Evolutionary conservation across 208 protist species (phyloP), one percentile per base, ranked within the genome.

Genomic region (Acanthamoeba royreba): DNA sequence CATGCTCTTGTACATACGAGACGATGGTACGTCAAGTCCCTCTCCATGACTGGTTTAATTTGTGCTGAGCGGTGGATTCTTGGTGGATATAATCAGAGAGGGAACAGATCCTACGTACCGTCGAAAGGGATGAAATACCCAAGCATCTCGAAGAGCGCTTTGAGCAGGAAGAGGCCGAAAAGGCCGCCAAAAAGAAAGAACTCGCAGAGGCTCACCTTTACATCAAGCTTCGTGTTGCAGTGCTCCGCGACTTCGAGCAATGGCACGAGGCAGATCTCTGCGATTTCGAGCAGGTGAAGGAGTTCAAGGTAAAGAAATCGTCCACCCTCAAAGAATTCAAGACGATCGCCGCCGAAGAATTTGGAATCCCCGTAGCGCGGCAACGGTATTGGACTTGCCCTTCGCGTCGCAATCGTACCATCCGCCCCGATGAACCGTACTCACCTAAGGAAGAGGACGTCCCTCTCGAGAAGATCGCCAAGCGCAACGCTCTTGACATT

Each of bases 1-100:
- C 79, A 98, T 98, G 97, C 95, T 98, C 15, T 95, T 98, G 15
- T 98, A 98, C 93, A 92, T 98, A n/a, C 95, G 96, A 55, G 93
- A 97, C 72, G 77, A 90, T 1, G 79, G 55, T 66, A 28, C 9
- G 8, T 25, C 55, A 8, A 8, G 25, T 28, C 55, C 3, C 55
- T 28, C 55, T 28, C 19, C 55, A 4, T 28, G 9, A 8, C 9
- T 25, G n/a, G n/a, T n/a, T n/a, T n/a, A n/a, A n/a, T n/a, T n/a
- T n/a, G n/a, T n/a, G n/a, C n/a, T n/a, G n/a, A n/a, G n/a, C n/a
- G n/a, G n/a, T n/a, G n/a, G n/a, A n/a, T n/a, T 55, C 13, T 25
- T 55, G 49, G 49, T 55, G 49, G 49, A 25, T 9, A 55, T 55
- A 19, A 74, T 46, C 86, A 42, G 86, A 92, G 22, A 94, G 46